Conservation (phyloP, 2,329 filamentous ascomycete genomes). For the Diaporthe citri region DNA sequence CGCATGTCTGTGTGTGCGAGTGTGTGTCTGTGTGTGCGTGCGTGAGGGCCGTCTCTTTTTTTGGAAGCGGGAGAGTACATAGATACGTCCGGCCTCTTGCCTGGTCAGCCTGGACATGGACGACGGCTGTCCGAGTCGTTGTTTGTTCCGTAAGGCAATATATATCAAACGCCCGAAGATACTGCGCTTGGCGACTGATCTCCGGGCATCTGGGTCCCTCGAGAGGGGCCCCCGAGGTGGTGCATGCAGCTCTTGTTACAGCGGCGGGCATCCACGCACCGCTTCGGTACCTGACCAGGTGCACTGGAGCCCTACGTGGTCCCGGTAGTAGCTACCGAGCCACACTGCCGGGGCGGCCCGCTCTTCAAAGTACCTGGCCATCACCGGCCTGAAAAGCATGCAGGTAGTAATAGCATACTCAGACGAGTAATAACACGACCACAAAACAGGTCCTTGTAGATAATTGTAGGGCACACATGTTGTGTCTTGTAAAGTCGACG, state of each 20-base stretch:
- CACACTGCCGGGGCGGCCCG: constrained; percentile 40
- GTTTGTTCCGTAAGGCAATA: constrained; percentile 12
- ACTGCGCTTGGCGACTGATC: constrained; percentile 15
- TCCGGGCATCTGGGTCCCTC: constrained; percentile 26
- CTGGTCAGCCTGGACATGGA: constrained; percentile 5
- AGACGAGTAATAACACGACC: background rate
- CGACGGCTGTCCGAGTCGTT: constrained; percentile 5
- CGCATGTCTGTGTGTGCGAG: background rate
- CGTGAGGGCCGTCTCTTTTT: constrained; percentile 19
- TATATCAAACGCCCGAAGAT: constrained; percentile 27
- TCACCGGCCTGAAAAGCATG: constrained; percentile 2
- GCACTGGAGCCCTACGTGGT: constrained; percentile 22
- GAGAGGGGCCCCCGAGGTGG: constrained; percentile 14
- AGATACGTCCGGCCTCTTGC: background rate
- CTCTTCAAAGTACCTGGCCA: constrained; percentile 27
- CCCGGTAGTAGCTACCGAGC: constrained; percentile 39
- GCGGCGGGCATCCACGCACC: constrained; percentile 10
- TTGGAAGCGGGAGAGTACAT: constrained; percentile 27
- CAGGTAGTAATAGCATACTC: constrained; percentile 3
- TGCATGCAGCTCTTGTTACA: constrained; percentile 27
- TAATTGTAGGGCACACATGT: background rate
- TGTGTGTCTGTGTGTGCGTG: constrained; percentile 10
- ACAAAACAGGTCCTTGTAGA: background rate
- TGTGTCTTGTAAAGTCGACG: constrained; percentile 2
- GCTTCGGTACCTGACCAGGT: constrained; percentile 18